Evolutionary conservation across 768 basidiomycete species (phyloP).

Genomic region (Saitozyma podzolica): DNA sequence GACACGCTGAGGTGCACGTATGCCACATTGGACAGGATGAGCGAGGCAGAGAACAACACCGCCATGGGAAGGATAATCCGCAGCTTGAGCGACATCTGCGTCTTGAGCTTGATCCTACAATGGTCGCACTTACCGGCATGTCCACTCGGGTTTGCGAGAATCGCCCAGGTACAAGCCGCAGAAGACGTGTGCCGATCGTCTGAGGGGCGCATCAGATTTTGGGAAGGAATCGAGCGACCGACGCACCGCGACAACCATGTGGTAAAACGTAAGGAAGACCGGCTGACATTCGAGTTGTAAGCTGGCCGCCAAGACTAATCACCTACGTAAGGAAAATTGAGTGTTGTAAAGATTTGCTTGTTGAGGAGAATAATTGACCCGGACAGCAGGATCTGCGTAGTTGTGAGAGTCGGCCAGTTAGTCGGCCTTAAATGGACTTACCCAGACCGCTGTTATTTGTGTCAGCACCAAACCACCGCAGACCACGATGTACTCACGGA

Average conservation of each 20-base stretch:
- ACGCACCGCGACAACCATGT: conserved; percentile 21
- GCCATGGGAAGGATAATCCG: conserved; percentile 24
- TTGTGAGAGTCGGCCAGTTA: no score
- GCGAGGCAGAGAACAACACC: conserved; percentile 28
- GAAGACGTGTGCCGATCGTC: conserved; percentile 20
- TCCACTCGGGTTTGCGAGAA: conserved; percentile 2
- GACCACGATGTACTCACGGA: no score
- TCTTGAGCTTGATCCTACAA: not conserved
- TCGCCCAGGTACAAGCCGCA: conserved; percentile 14
- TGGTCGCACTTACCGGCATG: conserved; percentile 11
- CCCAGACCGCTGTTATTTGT: no score
- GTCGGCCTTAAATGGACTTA: no score
- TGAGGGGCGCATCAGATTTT: no score
- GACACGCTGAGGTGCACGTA: conserved; percentile 31
- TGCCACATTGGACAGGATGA: conserved; percentile 28
- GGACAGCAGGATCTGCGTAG: conserved; percentile 13
- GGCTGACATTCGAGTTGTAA: conserved; percentile 8
- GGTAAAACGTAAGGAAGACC: conserved; percentile 27
- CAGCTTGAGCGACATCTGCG: conserved; percentile 12
- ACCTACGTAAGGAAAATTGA: conserved; percentile 27
- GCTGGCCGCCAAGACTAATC: not conserved
- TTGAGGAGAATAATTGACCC: conserved; percentile 24
- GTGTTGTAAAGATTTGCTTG: conserved; percentile 24
- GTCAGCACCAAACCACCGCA: no score
- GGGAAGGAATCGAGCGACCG: no score